Percentiles rank a stretch among this genome's conserved stretches.
phyloP scores from a whole-genome alignment of 2,329 filamentous ascomycete genomes.

The Arthrobotrys pseudoclavata region DNA sequence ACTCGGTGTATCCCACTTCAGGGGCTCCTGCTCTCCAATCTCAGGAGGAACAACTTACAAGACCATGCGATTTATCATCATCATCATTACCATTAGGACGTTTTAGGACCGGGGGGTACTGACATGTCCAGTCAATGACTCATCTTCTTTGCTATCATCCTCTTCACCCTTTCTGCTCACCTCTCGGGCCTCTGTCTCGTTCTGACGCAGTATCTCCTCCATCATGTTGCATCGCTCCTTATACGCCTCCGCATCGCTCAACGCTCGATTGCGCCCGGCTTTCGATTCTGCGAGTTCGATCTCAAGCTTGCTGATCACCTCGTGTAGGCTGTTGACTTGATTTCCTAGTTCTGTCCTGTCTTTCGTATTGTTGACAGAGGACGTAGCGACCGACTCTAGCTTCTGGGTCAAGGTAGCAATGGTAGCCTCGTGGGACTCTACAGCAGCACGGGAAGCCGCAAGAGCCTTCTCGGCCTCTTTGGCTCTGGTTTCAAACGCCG shows the following conservation, averaged over 20 bases:
- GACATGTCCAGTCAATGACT: slow-evolving; percentile 61
- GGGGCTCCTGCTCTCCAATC: slow-evolving; percentile 11
- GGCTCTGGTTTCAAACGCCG: slow-evolving; percentile 20
- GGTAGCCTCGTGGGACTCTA: slow-evolving; percentile 34
- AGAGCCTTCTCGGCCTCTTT: slow-evolving; percentile 30
- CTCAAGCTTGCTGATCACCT: slow-evolving; percentile 30
- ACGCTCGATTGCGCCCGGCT: slow-evolving; percentile 40
- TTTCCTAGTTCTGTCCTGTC: slow-evolving; percentile 35
- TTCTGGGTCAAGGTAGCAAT: slow-evolving; percentile 28
- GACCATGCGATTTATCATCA: slow-evolving; percentile 52
- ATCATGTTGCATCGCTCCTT: slow-evolving; percentile 44
- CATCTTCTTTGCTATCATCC: slow-evolving; percentile 59
- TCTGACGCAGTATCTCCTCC: slow-evolving; percentile 53
- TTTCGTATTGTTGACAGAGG: slow-evolving; percentile 33
- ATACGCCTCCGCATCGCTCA: slow-evolving; percentile 47
- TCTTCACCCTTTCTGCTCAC: slow-evolving; percentile 59
- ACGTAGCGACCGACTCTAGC: slow-evolving; percentile 15
- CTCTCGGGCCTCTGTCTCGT: slow-evolving; percentile 52
- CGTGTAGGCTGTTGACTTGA: slow-evolving; percentile 30
- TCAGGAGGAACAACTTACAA: slow-evolving; percentile 58
- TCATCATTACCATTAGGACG: slow-evolving; percentile 52
- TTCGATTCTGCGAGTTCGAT: slow-evolving; percentile 52
- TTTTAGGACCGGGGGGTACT: slow-evolving; percentile 55
- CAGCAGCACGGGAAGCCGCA: slow-evolving; percentile 28
- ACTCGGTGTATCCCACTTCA: slow-evolving; percentile 3